phyloP scores from a whole-genome alignment of 179 eudicot species.

The Gypsophila paniculata region DNA sequence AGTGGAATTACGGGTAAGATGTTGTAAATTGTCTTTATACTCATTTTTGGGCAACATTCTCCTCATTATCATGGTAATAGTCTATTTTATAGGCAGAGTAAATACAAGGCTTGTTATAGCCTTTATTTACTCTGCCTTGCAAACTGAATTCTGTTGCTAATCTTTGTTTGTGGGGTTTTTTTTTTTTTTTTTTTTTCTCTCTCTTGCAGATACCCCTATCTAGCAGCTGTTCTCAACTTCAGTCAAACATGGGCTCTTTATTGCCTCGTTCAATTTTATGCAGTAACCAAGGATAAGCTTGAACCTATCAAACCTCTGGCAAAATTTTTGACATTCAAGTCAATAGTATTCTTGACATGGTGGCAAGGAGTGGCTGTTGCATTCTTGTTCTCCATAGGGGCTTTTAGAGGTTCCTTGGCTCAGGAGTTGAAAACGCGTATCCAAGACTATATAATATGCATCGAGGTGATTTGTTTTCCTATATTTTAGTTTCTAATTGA shows the following conservation, averaged over 20 bases:
- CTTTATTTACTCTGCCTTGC: background rate
- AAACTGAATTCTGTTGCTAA: background rate
- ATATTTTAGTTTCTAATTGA: background rate
- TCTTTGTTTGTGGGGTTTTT: background rate
- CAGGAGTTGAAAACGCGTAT: constrained; percentile 79
- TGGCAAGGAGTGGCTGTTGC: constrained; percentile 98
- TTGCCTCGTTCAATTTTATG: constrained; percentile 93
- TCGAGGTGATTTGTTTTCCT: constrained; percentile 53
- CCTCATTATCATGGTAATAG: too few relatives aligned
- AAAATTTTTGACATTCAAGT: constrained; percentile 89
- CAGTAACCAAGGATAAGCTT: constrained; percentile 74
- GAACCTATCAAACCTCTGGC: constrained; percentile 89
- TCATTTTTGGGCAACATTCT: too few relatives aligned
- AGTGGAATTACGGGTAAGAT: constrained; percentile 92
- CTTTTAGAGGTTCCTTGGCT: constrained; percentile 82
- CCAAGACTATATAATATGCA: constrained; percentile 91
- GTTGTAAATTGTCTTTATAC: background rate
- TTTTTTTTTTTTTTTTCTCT: background rate
- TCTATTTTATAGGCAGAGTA: too few relatives aligned
- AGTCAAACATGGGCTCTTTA: constrained; percentile 98
- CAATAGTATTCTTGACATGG: constrained; percentile 96
- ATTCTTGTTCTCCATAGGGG: constrained; percentile 87
- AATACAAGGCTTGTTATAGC: background rate
- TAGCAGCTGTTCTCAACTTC: constrained; percentile 89
- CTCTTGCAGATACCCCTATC: constrained; percentile 83